Percentiles rank a stretch among this genome's conserved stretches.
These are phyloP conservation scores for Linderniella brevidens DNA, from an alignment of 257 asterid genomes.

Conservation along the genomic window DNA sequence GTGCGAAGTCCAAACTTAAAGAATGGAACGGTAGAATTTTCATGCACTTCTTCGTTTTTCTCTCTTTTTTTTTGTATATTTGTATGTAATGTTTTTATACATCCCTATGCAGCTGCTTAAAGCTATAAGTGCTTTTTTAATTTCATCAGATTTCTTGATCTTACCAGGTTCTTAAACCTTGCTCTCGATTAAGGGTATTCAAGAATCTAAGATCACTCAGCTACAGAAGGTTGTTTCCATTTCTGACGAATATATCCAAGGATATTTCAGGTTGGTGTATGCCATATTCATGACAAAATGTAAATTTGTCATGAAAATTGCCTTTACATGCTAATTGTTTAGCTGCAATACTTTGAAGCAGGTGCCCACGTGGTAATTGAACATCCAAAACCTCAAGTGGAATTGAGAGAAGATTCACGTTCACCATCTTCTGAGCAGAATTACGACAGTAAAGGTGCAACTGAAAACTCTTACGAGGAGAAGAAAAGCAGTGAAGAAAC, in stretches of 20 bases:
- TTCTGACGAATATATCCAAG: slow-evolving; percentile 47
- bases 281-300: background rate
- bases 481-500: too few relatives aligned
- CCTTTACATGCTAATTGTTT: background rate
- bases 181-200: slow-evolving; percentile 42
- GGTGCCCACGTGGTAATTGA: background rate
- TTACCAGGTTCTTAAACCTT: slow-evolving; percentile 46
- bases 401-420: background rate
- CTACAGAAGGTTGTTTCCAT: slow-evolving; percentile 69
- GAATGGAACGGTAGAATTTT: too few relatives aligned
- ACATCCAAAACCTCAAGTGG: background rate
- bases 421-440: background rate
- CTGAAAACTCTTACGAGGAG: background rate
- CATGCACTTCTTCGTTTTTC: too few relatives aligned
- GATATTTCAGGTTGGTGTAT: slow-evolving; percentile 17
- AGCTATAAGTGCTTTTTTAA: background rate
- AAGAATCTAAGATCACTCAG: slow-evolving; percentile 43
- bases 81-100: too few relatives aligned
- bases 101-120: background rate
- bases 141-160: slow-evolving; percentile 7
- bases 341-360: background rate
- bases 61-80: too few relatives aligned
- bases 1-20: slow-evolving; percentile 13
- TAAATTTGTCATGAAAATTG: background rate
- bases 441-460: background rate